Evolutionary conservation across 768 basidiomycete species (phyloP), one percentile per base, ranked within the genome.

Genomic region (Psilocybe sp.): DNA sequence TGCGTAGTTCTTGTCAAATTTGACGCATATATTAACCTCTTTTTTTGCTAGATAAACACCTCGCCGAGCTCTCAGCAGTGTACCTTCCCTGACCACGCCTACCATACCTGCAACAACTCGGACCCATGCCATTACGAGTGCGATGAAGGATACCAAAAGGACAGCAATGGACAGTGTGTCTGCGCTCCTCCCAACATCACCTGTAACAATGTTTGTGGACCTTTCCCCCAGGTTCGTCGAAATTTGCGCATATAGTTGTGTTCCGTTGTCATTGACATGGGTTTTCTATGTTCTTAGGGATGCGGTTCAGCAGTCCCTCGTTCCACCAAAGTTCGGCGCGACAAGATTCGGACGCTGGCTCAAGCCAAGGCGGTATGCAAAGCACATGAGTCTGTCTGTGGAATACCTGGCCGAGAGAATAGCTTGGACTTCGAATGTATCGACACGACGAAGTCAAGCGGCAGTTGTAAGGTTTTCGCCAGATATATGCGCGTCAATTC

Each of bases 141-240:
- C 50, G 61, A 69, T 28, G 11, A 47, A 13, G 59, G 60, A 18
- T 72, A 61, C 40, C 23, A 28, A 28, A 4, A 4, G 23, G 53
- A 60, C 16, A 50, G 46, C 19, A 33, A 61, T 14, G 69, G 64
- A 2, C 54, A 65, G 39, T 77, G 76, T 46, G 62, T 70, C 18
- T 78, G 75, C 49, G 52, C 63, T 23, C 46, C 57, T 18, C 71
- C 72, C 1, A 57, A 70, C 47, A 52, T 51, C 9, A 60, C 65
- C 16, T 77, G 75, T 53, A 76, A 78, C 47, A 75, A 72, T 7
- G 56, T 67, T 43, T 78, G 75, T 44, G 68, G 50, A 37, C 60
- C 48, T 28, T 67, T 64, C 47, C 59, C 61, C 23, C 57, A 62
- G 47, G 69, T 68, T 45, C 65, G 74, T 50, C 32, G 42, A 41